Conservation (phyloP, 1,284 basidiomycete species). For the Pseudozyma thailandica region DNA sequence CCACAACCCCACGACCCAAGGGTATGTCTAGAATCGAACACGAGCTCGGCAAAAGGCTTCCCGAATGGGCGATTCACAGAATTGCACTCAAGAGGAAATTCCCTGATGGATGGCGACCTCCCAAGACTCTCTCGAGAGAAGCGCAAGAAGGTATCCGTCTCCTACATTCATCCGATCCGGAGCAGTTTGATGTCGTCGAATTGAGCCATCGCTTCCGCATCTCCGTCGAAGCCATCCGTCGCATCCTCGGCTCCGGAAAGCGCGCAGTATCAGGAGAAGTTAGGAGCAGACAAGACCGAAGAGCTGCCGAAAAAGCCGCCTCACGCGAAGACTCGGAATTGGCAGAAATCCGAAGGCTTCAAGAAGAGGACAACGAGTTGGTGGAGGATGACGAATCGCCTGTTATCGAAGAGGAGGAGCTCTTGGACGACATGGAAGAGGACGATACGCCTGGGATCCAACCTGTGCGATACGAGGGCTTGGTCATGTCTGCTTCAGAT, state of each 20-base stretch:
- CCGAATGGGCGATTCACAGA: slow-evolving; percentile 56
- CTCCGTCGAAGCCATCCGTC: slow-evolving; percentile 57
- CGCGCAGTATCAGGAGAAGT: slow-evolving; percentile 35
- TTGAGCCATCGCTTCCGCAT: slow-evolving; percentile 59
- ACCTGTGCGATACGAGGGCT: slow-evolving; percentile 59
- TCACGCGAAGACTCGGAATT: slow-evolving; percentile 39
- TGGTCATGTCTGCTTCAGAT: slow-evolving; percentile 54
- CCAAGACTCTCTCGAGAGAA: slow-evolving; percentile 62
- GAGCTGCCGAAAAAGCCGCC: slow-evolving; percentile 32
- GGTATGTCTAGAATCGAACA: slow-evolving; percentile 61
- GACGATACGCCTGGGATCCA: slow-evolving; percentile 27
- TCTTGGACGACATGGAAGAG: slow-evolving; percentile 27
- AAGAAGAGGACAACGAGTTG: slow-evolving; percentile 33
- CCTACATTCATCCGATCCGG: slow-evolving; percentile 59
- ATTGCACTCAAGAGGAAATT: slow-evolving; percentile 58
- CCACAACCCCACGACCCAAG: slow-evolving; percentile 39
- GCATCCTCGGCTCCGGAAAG: slow-evolving; percentile 55
- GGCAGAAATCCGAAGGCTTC: slow-evolving; percentile 28
- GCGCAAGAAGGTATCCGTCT: slow-evolving; percentile 63
- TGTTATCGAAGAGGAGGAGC: slow-evolving; percentile 25
- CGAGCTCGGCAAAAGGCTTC: slow-evolving; percentile 51
- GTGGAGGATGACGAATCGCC: slow-evolving; percentile 39
- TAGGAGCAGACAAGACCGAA: slow-evolving; percentile 35
- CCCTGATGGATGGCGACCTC: slow-evolving; percentile 63
- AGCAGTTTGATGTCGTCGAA: slow-evolving; percentile 46